phyloP scores from a whole-genome alignment of 495 filamentous ascomycete species.

The Lophium mytilinum region DNA sequence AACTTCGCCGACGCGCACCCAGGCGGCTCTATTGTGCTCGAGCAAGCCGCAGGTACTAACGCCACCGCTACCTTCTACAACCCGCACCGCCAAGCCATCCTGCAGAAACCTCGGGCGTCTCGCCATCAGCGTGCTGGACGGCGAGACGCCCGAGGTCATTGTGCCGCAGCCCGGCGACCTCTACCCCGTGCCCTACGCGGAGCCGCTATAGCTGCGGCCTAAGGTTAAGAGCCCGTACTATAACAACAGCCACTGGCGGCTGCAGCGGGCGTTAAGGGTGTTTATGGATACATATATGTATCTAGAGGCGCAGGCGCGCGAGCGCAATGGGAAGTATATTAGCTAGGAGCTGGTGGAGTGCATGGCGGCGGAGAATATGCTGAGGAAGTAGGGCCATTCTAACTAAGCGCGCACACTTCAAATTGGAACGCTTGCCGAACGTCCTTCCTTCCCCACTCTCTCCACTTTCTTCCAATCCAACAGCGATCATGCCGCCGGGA shows the following conservation, averaged over 20 bases:
- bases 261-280: slow-evolving; percentile 64
- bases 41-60: slow-evolving; percentile 75
- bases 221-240: slow-evolving; percentile 78
- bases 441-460: no score
- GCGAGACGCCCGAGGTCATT: slow-evolving; percentile 67
- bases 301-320: slow-evolving; percentile 72
- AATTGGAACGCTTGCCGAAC: no score
- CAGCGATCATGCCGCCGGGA: no score
- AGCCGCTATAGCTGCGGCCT: slow-evolving; percentile 71
- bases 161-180: slow-evolving; percentile 59
- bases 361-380: slow-evolving; percentile 64
- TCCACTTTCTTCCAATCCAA: no score
- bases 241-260: slow-evolving; percentile 61
- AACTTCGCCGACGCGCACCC: slow-evolving; percentile 90
- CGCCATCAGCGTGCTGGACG: slow-evolving; percentile 66
- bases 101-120: slow-evolving; percentile 61
- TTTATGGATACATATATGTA: slow-evolving; percentile 64
- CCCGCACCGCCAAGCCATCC: slow-evolving; percentile 85
- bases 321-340: slow-evolving; percentile 65
- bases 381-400: no score
- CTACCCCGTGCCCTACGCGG: slow-evolving; percentile 69
- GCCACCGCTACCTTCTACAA: slow-evolving; percentile 87
- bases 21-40: slow-evolving; percentile 73
- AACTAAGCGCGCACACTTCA: no score
- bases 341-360: slow-evolving; percentile 68